Conservation (phyloP, 495 filamentous ascomycete genomes). For the Penicillium samsonianum region DNA sequence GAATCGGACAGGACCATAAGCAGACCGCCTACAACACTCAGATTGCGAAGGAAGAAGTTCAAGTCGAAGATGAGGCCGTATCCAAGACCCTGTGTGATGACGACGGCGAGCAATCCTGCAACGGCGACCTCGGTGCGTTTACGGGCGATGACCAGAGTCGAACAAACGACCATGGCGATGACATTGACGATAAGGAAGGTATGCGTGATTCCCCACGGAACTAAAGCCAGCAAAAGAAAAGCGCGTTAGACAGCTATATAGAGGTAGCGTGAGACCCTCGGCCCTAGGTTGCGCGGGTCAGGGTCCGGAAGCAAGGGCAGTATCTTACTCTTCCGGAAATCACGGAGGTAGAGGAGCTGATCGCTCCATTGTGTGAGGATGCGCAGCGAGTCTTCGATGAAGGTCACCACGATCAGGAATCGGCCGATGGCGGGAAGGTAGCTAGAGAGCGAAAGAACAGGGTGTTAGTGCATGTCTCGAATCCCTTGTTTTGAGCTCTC, state of each 20-base stretch:
- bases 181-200: slow-evolving; percentile 91
- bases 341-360: slow-evolving; percentile 88
- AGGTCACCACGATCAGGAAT: slow-evolving; percentile 97
- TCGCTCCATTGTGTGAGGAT: slow-evolving; percentile 98
- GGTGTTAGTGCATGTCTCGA: slow-evolving; percentile 34
- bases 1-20: slow-evolving; percentile 98
- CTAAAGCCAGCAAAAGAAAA: slow-evolving; percentile 45
- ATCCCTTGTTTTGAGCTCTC: slow-evolving; percentile 26
- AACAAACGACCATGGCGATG: slow-evolving; percentile 82
- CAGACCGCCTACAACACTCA: slow-evolving; percentile 93
- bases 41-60: slow-evolving; percentile 99
- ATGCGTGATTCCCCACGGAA: slow-evolving; percentile 88
- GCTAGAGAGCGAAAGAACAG: slow-evolving; percentile 50
- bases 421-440: slow-evolving; percentile 94
- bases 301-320: slow-evolving; percentile 15
- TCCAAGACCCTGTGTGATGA: slow-evolving; percentile 93
- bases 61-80: slow-evolving; percentile 99
- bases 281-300: slow-evolving; percentile 3
- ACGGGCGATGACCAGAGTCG: slow-evolving; percentile 82
- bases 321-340: slow-evolving; percentile 87
- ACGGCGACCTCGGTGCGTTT: slow-evolving; percentile 92
- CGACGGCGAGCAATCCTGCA: slow-evolving; percentile 82
- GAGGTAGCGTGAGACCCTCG: not conserved
- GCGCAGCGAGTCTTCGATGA: slow-evolving; percentile 92
- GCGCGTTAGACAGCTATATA: slow-evolving; percentile 21